Evolutionary conservation across 768 basidiomycete genomes (phyloP).

Genomic region (Pulveroboletus ravenelii): DNA sequence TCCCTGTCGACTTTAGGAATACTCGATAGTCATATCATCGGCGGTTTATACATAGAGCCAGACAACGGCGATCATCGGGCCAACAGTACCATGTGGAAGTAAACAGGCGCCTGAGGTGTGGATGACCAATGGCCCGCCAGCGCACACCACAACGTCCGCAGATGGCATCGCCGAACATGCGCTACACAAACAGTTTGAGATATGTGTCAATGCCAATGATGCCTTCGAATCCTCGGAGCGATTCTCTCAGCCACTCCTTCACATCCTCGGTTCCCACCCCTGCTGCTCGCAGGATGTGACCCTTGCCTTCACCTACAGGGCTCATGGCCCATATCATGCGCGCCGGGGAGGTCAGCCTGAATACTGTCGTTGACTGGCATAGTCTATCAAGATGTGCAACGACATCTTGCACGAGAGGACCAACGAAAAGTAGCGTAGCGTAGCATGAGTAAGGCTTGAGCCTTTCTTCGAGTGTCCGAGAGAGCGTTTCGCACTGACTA

Average conservation of each 20-base stretch:
- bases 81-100: background rate
- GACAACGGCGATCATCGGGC: background rate
- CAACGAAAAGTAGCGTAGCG: conserved; percentile 78
- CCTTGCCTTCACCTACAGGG: conserved; percentile 40
- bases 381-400: conserved; percentile 44
- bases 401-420: conserved; percentile 51
- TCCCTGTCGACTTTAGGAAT: background rate
- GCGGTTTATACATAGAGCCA: background rate
- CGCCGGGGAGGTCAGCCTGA: conserved; percentile 49
- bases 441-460: conserved; percentile 87
- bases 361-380: conserved; percentile 58
- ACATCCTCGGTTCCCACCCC: conserved; percentile 75
- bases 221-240: conserved; percentile 46
- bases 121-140: too few relatives aligned
- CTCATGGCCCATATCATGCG: conserved; percentile 82
- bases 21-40: background rate
- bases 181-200: conserved; percentile 53
- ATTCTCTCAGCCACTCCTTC: conserved; percentile 60
- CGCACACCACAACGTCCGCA: background rate
- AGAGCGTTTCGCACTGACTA: conserved; percentile 24
- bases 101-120: background rate
- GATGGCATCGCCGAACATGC: background rate
- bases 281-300: conserved; percentile 67
- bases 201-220: conserved; percentile 63
- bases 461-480: conserved; percentile 51